Evolutionary conservation across 2,329 filamentous ascomycete species (phyloP).

Genomic region (Sporothrix brasiliensis): DNA sequence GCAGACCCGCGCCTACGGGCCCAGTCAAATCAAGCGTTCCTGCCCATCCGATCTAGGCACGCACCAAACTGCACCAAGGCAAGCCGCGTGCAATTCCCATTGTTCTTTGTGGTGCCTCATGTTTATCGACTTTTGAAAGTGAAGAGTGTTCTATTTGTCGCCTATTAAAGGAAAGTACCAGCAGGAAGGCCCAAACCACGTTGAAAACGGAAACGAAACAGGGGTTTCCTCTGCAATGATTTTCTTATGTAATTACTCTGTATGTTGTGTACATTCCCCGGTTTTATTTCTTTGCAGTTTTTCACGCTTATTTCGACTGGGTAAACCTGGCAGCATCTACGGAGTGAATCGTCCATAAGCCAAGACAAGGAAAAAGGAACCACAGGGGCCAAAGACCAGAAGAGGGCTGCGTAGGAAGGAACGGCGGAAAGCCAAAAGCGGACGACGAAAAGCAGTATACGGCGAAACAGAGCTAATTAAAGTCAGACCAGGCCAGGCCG

Average conservation of each 20-base stretch:
- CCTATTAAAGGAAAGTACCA: conserved; percentile 4
- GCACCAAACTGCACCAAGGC: background rate
- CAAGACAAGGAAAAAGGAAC: background rate
- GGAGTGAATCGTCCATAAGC: background rate
- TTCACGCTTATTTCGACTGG: background rate
- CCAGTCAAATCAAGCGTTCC: background rate
- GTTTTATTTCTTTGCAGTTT: conserved; percentile 8
- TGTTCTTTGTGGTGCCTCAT: background rate
- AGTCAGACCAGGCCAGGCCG: background rate
- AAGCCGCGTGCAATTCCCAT: background rate
- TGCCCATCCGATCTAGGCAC: conserved; percentile 13
- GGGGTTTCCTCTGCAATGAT: background rate
- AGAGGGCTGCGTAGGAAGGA: background rate
- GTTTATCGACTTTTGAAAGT: too few species aligned
- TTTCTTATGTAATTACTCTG: background rate
- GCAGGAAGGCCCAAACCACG: background rate
- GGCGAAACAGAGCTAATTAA: too few species aligned
- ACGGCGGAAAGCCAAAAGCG: conserved; percentile 6
- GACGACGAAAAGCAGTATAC: too few species aligned
- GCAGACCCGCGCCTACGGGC: background rate
- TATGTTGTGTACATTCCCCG: background rate
- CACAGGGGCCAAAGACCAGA: background rate
- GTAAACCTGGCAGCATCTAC: background rate
- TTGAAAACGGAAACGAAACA: conserved; percentile 7
- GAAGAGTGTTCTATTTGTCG: conserved; percentile 1